Evolutionary conservation across 768 basidiomycete species (phyloP).

Genomic region (Tylopilus sp.): DNA sequence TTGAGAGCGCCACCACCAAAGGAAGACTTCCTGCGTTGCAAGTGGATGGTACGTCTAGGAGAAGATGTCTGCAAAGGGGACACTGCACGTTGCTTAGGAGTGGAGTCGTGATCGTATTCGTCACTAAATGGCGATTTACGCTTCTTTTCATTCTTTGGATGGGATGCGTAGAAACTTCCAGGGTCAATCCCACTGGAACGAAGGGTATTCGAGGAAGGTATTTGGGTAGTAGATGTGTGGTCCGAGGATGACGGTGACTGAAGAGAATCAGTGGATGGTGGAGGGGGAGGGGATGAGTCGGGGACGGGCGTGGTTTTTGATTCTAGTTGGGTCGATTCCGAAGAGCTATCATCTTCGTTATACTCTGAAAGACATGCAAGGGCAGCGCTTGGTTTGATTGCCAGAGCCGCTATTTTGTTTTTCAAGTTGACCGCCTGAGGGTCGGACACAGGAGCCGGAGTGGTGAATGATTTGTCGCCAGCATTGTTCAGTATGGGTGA

Average conservation of each 20-base stretch:
- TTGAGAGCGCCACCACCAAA: slow-evolving; percentile 31
- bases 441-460: slow-evolving; percentile 29
- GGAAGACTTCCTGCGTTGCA: slow-evolving; percentile 27
- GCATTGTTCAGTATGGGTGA: slow-evolving; percentile 33
- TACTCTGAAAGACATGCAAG: slow-evolving; percentile 40
- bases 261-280: slow-evolving; percentile 33
- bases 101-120: slow-evolving; percentile 25
- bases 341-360: slow-evolving; percentile 36
- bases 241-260: slow-evolving; percentile 30
- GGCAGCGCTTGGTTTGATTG: slow-evolving; percentile 30
- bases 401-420: slow-evolving; percentile 48
- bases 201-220: slow-evolving; percentile 22
- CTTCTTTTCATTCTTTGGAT: slow-evolving; percentile 31
- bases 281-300: slow-evolving; percentile 30
- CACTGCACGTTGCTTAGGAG: slow-evolving; percentile 15
- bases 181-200: slow-evolving; percentile 30
- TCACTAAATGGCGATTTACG: slow-evolving; percentile 38
- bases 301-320: slow-evolving; percentile 18
- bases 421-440: slow-evolving; percentile 53
- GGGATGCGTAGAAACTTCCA: slow-evolving; percentile 37
- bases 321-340: slow-evolving; percentile 15
- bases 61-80: slow-evolving; percentile 24
- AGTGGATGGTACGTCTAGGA: slow-evolving; percentile 18
- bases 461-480: slow-evolving; percentile 14
- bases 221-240: slow-evolving; percentile 20